Base-by-base conservation (phyloP, 1,139 yeast species). In the Scheffersomyces parashehatae region DNA sequence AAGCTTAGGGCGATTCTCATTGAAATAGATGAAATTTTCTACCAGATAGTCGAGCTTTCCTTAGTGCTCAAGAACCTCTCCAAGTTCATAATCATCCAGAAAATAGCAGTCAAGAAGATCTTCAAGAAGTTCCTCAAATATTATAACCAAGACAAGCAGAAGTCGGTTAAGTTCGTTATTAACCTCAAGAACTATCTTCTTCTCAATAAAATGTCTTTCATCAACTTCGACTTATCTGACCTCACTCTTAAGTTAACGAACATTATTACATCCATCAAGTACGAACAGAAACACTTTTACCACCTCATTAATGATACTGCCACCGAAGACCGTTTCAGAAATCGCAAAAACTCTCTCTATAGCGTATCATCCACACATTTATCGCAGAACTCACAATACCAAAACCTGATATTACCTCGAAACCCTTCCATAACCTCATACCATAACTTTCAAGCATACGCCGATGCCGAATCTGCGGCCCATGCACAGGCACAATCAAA, bases 111-210 rank as follows among this genome's bases (percentile, higher is more conserved):
- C 39, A 75, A 87, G 51, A 91, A 91, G 65, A 77, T 90, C 44
- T 73, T 89, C 54, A 90, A 90, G 66, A 89, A 90, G 63, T 85
- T 87, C 59, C 58, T 78, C 37, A 88, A 88, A 59, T 82, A 89
- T 68, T 81, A 64, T 42, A 51, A 45, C 58, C 64, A 30, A 57
- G 66, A 55, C 48, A 62, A 31, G 61, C 70, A 49, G 62, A 68
- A 63, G 38, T 72, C 77, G 31, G 55, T 63, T 28, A 69, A 69
- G 29, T 67, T 78, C 30, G 64, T 79, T 5, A 59, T 69, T 40
- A 66, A 68, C 14, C 54, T 73, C 36, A 65, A 66, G 44, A 59
- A 67, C 20, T 65, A 64, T 37, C 59, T 82, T 30, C 60, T 68
- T 28, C 59, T 63, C 5, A 77, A 65, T 59, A 67, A 62, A 45